A percentile compares a stretch with the other conserved stretches of the same genome.
These are phyloP conservation scores for Schwanniomyces etchellsii DNA, from an alignment of 1,139 yeast species.

Conservation along the genomic window DNA sequence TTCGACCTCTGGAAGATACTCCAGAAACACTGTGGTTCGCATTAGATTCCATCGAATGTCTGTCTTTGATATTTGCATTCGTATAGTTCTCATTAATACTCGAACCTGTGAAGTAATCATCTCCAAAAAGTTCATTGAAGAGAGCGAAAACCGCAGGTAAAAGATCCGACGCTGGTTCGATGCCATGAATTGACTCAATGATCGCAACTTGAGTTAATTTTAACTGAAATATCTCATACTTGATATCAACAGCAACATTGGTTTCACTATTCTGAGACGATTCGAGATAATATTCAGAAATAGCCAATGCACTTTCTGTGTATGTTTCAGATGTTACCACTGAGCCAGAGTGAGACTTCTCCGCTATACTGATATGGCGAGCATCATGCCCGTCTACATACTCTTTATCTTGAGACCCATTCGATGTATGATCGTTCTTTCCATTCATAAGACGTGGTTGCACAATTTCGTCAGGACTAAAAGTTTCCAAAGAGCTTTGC, in stretches of 20 bases:
- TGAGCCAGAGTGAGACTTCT: slow-evolving; percentile 2
- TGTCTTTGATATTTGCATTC: background rate
- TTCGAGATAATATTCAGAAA: slow-evolving; percentile 34
- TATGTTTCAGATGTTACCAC: slow-evolving; percentile 30
- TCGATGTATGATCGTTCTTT: background rate
- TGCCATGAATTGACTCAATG: slow-evolving; percentile 59
- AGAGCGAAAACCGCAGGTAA: slow-evolving; percentile 63
- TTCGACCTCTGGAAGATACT: background rate
- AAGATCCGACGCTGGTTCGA: slow-evolving; percentile 55
- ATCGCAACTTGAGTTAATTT: slow-evolving; percentile 74
- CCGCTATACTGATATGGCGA: background rate
- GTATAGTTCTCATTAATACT: background rate
- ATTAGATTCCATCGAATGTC: too few relatives aligned
- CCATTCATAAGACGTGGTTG: too few relatives aligned
- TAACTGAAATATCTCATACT: slow-evolving; percentile 59
- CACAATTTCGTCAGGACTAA: background rate
- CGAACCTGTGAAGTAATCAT: too few relatives aligned
- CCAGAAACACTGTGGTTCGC: too few relatives aligned
- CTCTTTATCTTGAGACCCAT: background rate
- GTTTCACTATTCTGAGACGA: slow-evolving; percentile 25
- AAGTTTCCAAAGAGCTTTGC: slow-evolving; percentile 20
- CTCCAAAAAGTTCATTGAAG: slow-evolving; percentile 51
- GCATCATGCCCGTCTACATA: slow-evolving; percentile 1
- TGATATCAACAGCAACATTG: slow-evolving; percentile 31
- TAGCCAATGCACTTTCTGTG: slow-evolving; percentile 37